Evolutionary conservation across 306 rosid genomes (phyloP).

Genomic region (Crotalaria pallida): DNA sequence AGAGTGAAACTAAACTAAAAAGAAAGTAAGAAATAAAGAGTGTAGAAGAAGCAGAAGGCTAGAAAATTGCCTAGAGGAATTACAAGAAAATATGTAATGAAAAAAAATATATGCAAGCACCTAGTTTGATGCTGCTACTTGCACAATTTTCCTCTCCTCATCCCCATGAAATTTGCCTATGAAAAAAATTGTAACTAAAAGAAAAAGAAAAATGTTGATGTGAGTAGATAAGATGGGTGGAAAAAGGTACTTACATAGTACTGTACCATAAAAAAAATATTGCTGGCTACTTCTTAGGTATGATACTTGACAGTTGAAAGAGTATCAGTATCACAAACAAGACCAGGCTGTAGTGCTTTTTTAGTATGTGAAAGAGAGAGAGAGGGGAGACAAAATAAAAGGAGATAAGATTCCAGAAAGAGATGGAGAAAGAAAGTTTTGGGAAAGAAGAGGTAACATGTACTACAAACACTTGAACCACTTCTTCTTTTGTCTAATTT

Average conservation of each 20-base stretch:
- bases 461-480: conserved; percentile 27
- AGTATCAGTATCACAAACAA: conserved; percentile 20
- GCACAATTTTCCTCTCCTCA: no score
- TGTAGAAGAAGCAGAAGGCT: not conserved
- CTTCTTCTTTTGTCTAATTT: conserved; percentile 32
- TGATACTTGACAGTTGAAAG: conserved; percentile 5
- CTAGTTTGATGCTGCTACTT: no score
- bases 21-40: not conserved
- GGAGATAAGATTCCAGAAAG: conserved; percentile 33
- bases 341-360: conserved; percentile 3
- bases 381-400: conserved; percentile 16
- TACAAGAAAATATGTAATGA: not conserved
- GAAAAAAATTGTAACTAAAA: no score
- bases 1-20: not conserved
- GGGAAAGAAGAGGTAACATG: conserved; percentile 31
- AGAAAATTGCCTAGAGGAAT: conserved; percentile 18
- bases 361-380: conserved; percentile 18
- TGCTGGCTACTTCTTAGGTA: conserved; percentile 22
- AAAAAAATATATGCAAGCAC: no score
- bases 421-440: not conserved
- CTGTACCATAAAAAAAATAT: conserved; percentile 20
- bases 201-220: not conserved
- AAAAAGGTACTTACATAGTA: conserved; percentile 36
- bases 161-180: no score
- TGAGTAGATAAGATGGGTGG: conserved; percentile 17